These are phyloP conservation scores for Backusella circina DNA, from an alignment of 192 early-diverging fungal species.

Conservation along the genomic window DNA sequence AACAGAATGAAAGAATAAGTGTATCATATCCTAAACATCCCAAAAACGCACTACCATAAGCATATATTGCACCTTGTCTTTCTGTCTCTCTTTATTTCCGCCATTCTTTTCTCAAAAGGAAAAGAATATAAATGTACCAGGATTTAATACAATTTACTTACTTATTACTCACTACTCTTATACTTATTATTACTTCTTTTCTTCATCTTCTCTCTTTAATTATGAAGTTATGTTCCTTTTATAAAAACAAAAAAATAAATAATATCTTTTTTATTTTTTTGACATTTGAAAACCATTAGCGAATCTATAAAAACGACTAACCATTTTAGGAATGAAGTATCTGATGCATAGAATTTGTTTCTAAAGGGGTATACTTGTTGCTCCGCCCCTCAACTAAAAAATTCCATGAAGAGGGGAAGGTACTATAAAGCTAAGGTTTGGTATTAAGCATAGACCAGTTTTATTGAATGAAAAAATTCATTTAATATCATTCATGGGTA, in stretches of 20 bases:
- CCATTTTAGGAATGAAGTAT: not conserved
- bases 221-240: not conserved
- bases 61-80: not conserved
- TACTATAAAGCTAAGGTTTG: not conserved
- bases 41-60: not conserved
- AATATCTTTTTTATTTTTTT: not conserved
- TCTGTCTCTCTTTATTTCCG: not conserved
- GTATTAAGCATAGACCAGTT: not conserved
- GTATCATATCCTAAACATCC: not conserved
- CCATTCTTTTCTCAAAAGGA: not conserved
- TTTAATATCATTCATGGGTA: not conserved
- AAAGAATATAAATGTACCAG: not conserved
- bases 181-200: not conserved
- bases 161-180: not conserved
- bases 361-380: not conserved
- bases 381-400: not conserved
- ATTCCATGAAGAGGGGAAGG: not conserved
- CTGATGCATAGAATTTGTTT: not conserved
- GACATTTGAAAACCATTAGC: not conserved
- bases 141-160: not conserved
- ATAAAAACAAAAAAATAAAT: not conserved
- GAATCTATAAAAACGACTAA: not conserved
- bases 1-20: not conserved
- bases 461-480: not conserved
- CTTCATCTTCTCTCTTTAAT: not conserved